A percentile compares a stretch with the other conserved stretches of the same genome.
Evolutionary conservation across 2,329 filamentous ascomycete genomes (phyloP).

Genomic region (Botryotinia globosa): DNA sequence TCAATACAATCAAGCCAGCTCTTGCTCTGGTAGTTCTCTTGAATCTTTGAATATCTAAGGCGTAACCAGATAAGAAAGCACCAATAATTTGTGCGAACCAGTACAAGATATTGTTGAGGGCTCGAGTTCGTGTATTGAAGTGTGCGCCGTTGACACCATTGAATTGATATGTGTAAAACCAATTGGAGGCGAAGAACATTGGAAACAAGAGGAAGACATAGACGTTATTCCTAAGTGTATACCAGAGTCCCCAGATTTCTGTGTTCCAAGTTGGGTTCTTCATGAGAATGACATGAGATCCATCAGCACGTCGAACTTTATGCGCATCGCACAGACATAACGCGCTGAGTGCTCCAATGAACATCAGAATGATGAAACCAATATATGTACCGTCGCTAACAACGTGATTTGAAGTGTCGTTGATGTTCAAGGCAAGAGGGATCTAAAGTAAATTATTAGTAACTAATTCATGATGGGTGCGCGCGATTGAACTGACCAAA

Average conservation of each 20-base stretch:
- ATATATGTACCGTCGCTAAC: slow-evolving; percentile 77
- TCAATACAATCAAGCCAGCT: slow-evolving; percentile 56
- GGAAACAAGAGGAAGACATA: slow-evolving; percentile 74
- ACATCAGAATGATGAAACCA: slow-evolving; percentile 76
- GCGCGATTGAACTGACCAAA: slow-evolving; percentile 41
- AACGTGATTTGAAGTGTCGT: slow-evolving; percentile 46
- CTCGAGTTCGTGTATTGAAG: slow-evolving; percentile 69
- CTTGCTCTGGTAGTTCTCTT: slow-evolving; percentile 66
- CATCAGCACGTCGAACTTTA: slow-evolving; percentile 66
- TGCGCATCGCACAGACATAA: slow-evolving; percentile 64
- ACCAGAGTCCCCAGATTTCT: slow-evolving; percentile 69
- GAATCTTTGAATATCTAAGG: slow-evolving; percentile 58
- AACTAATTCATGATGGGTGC: not conserved
- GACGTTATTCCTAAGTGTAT: slow-evolving; percentile 65
- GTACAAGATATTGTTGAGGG: slow-evolving; percentile 74
- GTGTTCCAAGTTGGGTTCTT: slow-evolving; percentile 82
- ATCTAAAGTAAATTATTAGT: slow-evolving; percentile 45
- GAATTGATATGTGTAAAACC: slow-evolving; percentile 77
- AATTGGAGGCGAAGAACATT: slow-evolving; percentile 75
- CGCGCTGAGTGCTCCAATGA: slow-evolving; percentile 67
- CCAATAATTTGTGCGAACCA: slow-evolving; percentile 74
- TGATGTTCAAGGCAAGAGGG: slow-evolving; percentile 66
- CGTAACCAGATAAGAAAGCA: slow-evolving; percentile 68
- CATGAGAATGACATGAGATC: slow-evolving; percentile 77
- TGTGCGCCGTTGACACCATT: slow-evolving; percentile 66